A percentile compares a stretch with the other conserved stretches of the same genome.
Conservation (phyloP, 208 protist species). For the Crithidia sp. region DNA sequence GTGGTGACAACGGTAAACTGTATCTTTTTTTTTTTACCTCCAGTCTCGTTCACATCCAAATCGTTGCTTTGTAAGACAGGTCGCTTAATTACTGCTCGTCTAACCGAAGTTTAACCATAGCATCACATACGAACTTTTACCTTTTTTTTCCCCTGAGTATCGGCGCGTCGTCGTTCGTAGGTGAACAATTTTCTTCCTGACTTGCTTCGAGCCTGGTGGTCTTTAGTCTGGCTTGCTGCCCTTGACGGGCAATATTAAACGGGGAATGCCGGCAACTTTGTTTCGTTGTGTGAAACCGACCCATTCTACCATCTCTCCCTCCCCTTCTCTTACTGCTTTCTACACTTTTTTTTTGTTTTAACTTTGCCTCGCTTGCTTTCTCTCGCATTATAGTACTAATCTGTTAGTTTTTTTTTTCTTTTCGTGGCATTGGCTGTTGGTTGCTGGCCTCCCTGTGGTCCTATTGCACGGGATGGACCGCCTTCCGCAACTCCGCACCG, state of each 20-base stretch:
- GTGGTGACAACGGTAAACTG: no score
- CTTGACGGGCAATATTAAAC: not conserved
- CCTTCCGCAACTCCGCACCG: slow-evolving; percentile 20
- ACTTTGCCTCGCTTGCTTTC: not conserved
- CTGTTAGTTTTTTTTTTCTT: not conserved
- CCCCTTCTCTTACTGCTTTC: not conserved
- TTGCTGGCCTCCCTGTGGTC: not conserved
- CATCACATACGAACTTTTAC: no score
- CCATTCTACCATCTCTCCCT: not conserved
- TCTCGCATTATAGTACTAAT: no score
- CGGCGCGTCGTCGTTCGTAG: no score
- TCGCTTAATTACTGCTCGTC: no score
- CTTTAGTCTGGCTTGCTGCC: not conserved
- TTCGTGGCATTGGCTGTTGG: not conserved
- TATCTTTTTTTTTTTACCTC: no score
- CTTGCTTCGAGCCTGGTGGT: not conserved
- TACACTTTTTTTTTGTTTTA: not conserved
- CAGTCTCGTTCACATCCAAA: no score
- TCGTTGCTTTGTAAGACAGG: no score
- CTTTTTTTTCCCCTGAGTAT: no score
- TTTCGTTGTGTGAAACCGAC: not conserved
- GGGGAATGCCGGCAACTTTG: no score
- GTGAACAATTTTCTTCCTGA: not conserved
- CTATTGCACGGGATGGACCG: slow-evolving; percentile 26
- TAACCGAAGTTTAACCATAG: no score